These are phyloP conservation scores for Colletotrichum scovillei DNA, from an alignment of 2,329 filamentous ascomycete genomes.

Conservation along the genomic window DNA sequence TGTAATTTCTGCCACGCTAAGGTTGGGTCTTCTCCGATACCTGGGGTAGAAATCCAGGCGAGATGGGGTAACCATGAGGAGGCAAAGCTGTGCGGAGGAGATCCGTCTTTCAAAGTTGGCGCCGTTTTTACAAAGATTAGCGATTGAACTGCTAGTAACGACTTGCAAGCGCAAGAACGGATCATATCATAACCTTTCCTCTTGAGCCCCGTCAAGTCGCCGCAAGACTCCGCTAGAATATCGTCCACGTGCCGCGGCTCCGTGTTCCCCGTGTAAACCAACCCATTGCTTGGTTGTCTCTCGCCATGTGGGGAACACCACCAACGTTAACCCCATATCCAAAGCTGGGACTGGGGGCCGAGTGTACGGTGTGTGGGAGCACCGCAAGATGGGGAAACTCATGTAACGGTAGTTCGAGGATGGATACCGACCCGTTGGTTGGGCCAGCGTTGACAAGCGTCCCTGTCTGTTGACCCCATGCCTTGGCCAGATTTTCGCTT, in stretches of 20 bases:
- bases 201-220: neutral
- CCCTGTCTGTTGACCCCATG: slow-evolving; percentile 1
- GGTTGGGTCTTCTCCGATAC: neutral
- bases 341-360: neutral
- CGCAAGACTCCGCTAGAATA: neutral
- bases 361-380: neutral
- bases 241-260: slow-evolving; percentile 30
- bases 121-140: neutral
- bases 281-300: slow-evolving; percentile 11
- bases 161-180: neutral
- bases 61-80: slow-evolving; percentile 22
- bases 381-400: slow-evolving; percentile 11
- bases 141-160: neutral
- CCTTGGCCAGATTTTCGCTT: neutral
- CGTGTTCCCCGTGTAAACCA: slow-evolving; percentile 21
- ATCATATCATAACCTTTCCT: neutral
- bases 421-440: slow-evolving; percentile 15
- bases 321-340: slow-evolving; percentile 6
- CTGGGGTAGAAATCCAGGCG: neutral
- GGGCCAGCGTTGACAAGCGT: slow-evolving; percentile 9
- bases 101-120: slow-evolving; percentile 5
- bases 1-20: neutral
- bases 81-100: slow-evolving; percentile 14
- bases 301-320: slow-evolving; percentile 18
- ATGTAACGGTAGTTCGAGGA: slow-evolving; percentile 27